Conservation (phyloP, 2,329 filamentous ascomycete genomes). For the Botrytis fabae region DNA sequence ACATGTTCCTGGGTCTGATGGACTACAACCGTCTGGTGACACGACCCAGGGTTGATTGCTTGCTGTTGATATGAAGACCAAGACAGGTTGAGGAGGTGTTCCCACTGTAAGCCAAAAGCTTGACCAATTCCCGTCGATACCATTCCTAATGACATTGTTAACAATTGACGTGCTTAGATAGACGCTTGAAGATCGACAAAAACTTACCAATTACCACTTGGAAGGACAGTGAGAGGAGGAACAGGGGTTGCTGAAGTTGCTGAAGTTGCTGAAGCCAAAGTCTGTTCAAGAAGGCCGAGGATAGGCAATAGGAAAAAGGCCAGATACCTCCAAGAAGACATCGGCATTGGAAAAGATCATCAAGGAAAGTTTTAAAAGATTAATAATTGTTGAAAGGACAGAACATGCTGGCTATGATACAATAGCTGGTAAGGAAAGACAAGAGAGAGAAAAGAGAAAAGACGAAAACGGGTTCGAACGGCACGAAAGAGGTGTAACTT, state of each 20-base stretch:
- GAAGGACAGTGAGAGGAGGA: slow-evolving; percentile 19
- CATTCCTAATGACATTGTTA: slow-evolving; percentile 21
- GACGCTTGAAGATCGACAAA: slow-evolving; percentile 1
- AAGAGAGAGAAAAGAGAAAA: slow-evolving; percentile 14
- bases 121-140: slow-evolving; percentile 66
- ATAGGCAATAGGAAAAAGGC: slow-evolving; percentile 16
- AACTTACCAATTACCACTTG: slow-evolving; percentile 24
- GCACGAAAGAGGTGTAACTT: slow-evolving; percentile 16
- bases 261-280: slow-evolving; percentile 18
- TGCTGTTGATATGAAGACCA: slow-evolving; percentile 45
- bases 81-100: slow-evolving; percentile 9
- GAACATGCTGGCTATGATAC: slow-evolving; percentile 23
- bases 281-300: slow-evolving; percentile 14
- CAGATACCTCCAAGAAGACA: slow-evolving; percentile 22
- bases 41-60: slow-evolving; percentile 35
- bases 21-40: slow-evolving; percentile 30
- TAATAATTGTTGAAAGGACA: slow-evolving; percentile 17
- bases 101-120: slow-evolving; percentile 57
- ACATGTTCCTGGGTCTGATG: slow-evolving; percentile 37
- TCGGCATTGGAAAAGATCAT: slow-evolving; percentile 21
- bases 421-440: slow-evolving; percentile 12
- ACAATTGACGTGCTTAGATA: background rate
- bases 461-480: slow-evolving; percentile 6
- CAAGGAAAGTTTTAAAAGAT: slow-evolving; percentile 21
- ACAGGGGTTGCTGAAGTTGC: slow-evolving; percentile 14